These are phyloP conservation scores for Exophiala sideris DNA, from an alignment of 2,329 filamentous ascomycete species.

Conservation along the genomic window DNA sequence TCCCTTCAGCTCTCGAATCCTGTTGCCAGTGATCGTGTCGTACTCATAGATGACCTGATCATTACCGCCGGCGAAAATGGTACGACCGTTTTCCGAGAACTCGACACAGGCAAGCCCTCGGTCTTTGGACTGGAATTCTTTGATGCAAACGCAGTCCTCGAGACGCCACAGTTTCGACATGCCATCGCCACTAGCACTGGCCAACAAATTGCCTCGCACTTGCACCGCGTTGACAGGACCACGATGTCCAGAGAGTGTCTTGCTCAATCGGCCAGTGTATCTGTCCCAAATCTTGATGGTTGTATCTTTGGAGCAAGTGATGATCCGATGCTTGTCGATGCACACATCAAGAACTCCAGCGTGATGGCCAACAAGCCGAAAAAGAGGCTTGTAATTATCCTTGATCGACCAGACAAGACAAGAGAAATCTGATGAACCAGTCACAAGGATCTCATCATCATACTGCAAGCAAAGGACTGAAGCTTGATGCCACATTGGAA, in stretches of 20 bases:
- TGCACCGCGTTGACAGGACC: conserved; percentile 97
- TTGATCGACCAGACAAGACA: conserved; percentile 89
- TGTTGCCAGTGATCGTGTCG: conserved; percentile 84
- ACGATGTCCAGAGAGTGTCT: conserved; percentile 76
- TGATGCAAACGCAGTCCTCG: conserved; percentile 79
- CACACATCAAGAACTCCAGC: conserved; percentile 91
- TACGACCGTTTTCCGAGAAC: conserved; percentile 91
- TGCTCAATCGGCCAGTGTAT: conserved; percentile 68
- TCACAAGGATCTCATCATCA: conserved; percentile 87
- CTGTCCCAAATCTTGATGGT: conserved; percentile 95
- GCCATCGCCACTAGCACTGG: conserved; percentile 91
- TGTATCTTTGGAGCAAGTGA: conserved; percentile 94
- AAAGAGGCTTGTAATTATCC: conserved; percentile 73
- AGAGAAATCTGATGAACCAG: conserved; percentile 85
- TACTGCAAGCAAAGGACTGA: conserved; percentile 95
- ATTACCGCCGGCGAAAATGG: conserved; percentile 89
- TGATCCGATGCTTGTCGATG: conserved; percentile 86
- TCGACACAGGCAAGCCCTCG: conserved; percentile 94
- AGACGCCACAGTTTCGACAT: conserved; percentile 95
- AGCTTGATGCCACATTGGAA: conserved; percentile 67
- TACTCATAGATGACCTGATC: conserved; percentile 95
- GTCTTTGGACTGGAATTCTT: conserved; percentile 85
- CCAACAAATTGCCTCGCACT: conserved; percentile 85
- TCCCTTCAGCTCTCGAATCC: conserved; percentile 74
- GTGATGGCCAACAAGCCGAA: conserved; percentile 71